Evolutionary conservation across 805 yeast species (phyloP).

Genomic region (Nakazawaea sp.): DNA sequence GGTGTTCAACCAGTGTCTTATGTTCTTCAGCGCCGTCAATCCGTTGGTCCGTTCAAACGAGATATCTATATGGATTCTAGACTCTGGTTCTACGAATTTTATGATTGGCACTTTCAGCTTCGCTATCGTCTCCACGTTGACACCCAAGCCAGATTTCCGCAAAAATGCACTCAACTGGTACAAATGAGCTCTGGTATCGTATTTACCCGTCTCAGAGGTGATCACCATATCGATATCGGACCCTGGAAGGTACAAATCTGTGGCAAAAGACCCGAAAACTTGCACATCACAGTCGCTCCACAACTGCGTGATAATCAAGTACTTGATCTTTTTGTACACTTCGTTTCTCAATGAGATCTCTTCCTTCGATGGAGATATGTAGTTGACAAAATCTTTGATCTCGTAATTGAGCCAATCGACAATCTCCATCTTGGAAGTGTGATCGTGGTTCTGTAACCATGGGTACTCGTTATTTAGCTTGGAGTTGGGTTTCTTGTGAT

Average conservation of each 20-base stretch:
- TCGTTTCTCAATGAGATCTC: slow-evolving; percentile 65
- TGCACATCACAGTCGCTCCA: slow-evolving; percentile 80
- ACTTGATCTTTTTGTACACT: slow-evolving; percentile 55
- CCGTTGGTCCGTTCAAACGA: slow-evolving; percentile 87
- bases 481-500: slow-evolving; percentile 20
- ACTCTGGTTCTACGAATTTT: slow-evolving; percentile 71
- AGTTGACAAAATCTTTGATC: slow-evolving; percentile 75
- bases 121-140: slow-evolving; percentile 76
- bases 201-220: slow-evolving; percentile 50
- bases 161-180: slow-evolving; percentile 70
- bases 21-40: slow-evolving; percentile 70
- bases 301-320: slow-evolving; percentile 38
- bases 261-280: slow-evolving; percentile 92
- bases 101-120: slow-evolving; percentile 92
- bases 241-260: slow-evolving; percentile 88
- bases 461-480: slow-evolving; percentile 40
- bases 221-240: slow-evolving; percentile 95
- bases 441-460: slow-evolving; percentile 77
- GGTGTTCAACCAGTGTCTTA: slow-evolving; percentile 62
- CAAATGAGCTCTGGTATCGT: slow-evolving; percentile 57
- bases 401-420: slow-evolving; percentile 86
- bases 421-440: slow-evolving; percentile 66
- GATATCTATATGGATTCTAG: slow-evolving; percentile 75
- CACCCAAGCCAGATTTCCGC: slow-evolving; percentile 54
- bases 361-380: slow-evolving; percentile 74